Percentiles rank a stretch among this genome's conserved stretches.
phyloP scores from a whole-genome alignment of 2,329 filamentous ascomycete genomes.

The Diaporthe ampelina region DNA sequence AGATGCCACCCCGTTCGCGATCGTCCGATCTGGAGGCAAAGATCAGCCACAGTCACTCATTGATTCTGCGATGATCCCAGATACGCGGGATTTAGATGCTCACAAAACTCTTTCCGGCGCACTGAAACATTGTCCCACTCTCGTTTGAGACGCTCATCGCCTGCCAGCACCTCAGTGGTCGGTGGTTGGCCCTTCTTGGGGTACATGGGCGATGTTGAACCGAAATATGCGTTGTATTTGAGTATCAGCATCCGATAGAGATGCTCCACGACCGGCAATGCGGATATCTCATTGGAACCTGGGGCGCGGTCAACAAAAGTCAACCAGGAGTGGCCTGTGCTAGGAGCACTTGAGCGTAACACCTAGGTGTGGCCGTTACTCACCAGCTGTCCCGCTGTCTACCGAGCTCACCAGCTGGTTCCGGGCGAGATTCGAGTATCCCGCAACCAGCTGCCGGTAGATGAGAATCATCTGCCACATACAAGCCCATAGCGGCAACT shows the following conservation, averaged over 20 bases:
- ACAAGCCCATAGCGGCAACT: constrained; percentile 35
- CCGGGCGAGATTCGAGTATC: constrained; percentile 30
- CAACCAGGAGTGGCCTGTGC: not conserved
- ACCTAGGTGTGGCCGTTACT: not conserved
- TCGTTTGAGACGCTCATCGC: constrained; percentile 8
- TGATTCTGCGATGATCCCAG: not conserved
- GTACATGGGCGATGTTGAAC: constrained; percentile 46
- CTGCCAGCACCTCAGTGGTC: constrained; percentile 42
- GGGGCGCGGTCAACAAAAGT: not conserved
- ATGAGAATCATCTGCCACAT: constrained; percentile 41
- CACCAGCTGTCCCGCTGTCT: not conserved
- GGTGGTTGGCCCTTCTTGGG: constrained; percentile 36
- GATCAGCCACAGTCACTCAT: not conserved
- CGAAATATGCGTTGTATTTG: constrained; percentile 49
- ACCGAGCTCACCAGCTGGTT: not conserved
- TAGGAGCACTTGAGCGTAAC: not conserved
- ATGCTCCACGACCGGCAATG: constrained; percentile 2
- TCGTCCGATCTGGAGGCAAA: not conserved
- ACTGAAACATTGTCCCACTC: constrained; percentile 32
- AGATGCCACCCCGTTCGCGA: not conserved
- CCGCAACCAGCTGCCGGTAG: constrained; percentile 39
- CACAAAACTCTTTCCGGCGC: constrained; percentile 33
- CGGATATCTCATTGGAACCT: not conserved
- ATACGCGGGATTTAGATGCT: not conserved
- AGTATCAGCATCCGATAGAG: constrained; percentile 49